A percentile compares a stretch with the other conserved stretches of the same genome.
These are phyloP conservation scores for Didymella pomorum DNA, from an alignment of 2,329 filamentous ascomycete genomes.

Conservation along the genomic window DNA sequence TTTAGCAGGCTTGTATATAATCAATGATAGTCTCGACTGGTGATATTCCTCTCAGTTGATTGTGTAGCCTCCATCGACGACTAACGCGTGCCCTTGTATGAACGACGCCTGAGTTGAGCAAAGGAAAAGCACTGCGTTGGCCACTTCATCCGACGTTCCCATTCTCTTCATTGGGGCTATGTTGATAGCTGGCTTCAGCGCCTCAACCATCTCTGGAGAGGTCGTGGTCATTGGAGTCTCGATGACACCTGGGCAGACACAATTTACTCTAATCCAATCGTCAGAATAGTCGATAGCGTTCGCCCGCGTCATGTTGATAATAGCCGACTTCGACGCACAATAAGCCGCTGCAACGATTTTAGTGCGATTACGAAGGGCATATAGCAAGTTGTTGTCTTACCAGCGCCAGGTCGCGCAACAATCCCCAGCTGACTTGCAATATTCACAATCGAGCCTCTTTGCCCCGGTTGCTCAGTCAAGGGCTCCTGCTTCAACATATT, in stretches of 20 bases:
- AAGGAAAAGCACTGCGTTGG: conserved; percentile 61
- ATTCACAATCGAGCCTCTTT: conserved; percentile 62
- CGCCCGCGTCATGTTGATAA: conserved; percentile 65
- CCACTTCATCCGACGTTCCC: conserved; percentile 61
- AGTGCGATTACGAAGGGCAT: no score
- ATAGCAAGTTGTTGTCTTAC: conserved; percentile 15
- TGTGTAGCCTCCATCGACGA: conserved; percentile 57
- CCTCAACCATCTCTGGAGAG: conserved; percentile 42
- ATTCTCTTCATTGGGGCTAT: conserved; percentile 60
- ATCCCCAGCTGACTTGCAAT: conserved; percentile 62
- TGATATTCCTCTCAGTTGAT: conserved; percentile 28
- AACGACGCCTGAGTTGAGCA: conserved; percentile 63
- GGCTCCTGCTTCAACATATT: conserved; percentile 62
- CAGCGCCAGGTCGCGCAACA: conserved; percentile 37
- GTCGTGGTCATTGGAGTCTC: conserved; percentile 51
- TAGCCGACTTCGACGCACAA: conserved; percentile 65
- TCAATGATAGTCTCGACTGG: no score
- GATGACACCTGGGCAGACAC: conserved; percentile 63
- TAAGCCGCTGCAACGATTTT: conserved; percentile 58
- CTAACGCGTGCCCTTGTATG: conserved; percentile 59
- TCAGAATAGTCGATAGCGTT: conserved; percentile 66
- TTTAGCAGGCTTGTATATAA: neutral
- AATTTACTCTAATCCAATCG: conserved; percentile 63
- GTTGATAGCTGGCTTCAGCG: conserved; percentile 49
- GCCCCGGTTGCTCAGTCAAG: conserved; percentile 48